Evolutionary conservation across 257 asterid genomes (phyloP).

Genomic region (Jaltomata sinuosa): DNA sequence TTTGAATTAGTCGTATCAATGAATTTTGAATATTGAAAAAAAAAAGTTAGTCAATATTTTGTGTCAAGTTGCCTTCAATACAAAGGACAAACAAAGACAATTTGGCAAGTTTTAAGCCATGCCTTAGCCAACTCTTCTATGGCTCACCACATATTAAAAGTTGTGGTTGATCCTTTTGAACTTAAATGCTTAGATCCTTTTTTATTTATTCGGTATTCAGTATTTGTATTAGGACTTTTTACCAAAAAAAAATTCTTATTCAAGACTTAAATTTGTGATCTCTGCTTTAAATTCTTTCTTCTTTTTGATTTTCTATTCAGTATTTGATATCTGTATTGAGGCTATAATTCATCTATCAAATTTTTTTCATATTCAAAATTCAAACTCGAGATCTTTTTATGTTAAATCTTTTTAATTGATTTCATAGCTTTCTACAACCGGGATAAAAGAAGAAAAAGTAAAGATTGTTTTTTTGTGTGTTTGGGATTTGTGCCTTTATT

Average conservation of each 20-base stretch:
- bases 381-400: neutral
- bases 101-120: conserved; percentile 8
- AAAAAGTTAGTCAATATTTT: neutral
- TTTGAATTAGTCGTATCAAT: neutral
- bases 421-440: neutral
- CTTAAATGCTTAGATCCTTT: neutral
- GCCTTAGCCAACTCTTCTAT: conserved; percentile 3
- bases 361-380: neutral
- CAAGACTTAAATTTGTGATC: accelerated
- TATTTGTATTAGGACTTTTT: neutral
- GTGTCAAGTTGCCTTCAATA: neutral
- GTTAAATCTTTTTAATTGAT: neutral
- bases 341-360: too few species aligned
- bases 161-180: neutral
- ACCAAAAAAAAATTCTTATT: neutral
- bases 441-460: neutral
- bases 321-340: neutral
- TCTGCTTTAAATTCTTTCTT: neutral
- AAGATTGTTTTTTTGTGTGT: neutral
- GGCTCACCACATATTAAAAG: neutral
- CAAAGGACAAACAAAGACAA: neutral
- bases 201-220: neutral
- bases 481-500: conserved; percentile 4
- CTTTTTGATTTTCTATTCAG: neutral
- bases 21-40: neutral